phyloP scores from a whole-genome alignment of 2,329 filamentous ascomycete genomes.

The Diaporthe sp. region DNA sequence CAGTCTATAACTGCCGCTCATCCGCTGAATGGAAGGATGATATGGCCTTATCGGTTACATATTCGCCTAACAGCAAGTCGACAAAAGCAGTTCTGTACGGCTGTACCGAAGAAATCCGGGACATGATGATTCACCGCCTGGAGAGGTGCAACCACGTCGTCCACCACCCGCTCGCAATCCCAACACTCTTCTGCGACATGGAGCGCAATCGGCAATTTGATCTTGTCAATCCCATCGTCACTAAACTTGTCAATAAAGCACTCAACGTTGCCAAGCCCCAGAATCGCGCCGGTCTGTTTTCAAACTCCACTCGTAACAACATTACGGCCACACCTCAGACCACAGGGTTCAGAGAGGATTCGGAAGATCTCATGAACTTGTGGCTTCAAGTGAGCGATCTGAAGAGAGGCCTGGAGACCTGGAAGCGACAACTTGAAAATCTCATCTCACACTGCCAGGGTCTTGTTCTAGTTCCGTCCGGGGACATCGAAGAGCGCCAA shows the following conservation, averaged over 20 bases:
- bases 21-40: conserved; percentile 10
- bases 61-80: not conserved
- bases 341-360: too few relatives aligned
- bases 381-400: conserved; percentile 44
- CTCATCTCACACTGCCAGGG: conserved; percentile 42
- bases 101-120: not conserved
- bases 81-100: conserved; percentile 18
- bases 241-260: too few relatives aligned
- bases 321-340: too few relatives aligned
- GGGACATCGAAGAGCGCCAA: not conserved
- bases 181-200: conserved; percentile 34
- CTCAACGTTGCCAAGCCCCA: not conserved
- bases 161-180: conserved; percentile 5
- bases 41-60: conserved; percentile 18
- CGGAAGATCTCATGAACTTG: conserved; percentile 32
- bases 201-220: conserved; percentile 27
- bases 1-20: conserved; percentile 16
- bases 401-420: conserved; percentile 41
- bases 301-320: too few relatives aligned
- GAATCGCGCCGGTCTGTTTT: too few relatives aligned
- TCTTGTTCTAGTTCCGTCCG: too few relatives aligned
- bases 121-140: not conserved
- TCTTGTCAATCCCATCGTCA: too few relatives aligned
- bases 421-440: conserved; percentile 43
- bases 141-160: not conserved